These are phyloP conservation scores for Pseudocercospora musae DNA, from an alignment of 2,329 filamentous ascomycete species.

Conservation along the genomic window DNA sequence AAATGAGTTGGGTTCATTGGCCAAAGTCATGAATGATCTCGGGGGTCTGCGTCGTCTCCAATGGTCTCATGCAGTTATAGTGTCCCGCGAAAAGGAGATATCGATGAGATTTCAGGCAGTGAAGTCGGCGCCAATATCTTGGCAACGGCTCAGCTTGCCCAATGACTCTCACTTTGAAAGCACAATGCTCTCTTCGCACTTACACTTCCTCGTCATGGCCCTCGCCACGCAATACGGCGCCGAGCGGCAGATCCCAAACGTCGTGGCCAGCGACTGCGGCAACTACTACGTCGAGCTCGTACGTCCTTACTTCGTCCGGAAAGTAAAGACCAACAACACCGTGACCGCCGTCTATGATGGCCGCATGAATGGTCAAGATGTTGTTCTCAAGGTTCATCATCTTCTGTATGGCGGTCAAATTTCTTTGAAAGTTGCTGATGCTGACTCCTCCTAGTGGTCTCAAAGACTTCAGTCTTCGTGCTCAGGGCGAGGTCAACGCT, in stretches of 20 bases:
- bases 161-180: background rate
- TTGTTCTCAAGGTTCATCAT: conserved; percentile 6
- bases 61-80: background rate
- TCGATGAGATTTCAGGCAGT: background rate
- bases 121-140: background rate
- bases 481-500: background rate
- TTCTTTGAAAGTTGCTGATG: background rate
- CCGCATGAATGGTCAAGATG: background rate
- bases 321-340: background rate
- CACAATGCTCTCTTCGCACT: background rate
- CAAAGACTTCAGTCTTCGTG: background rate
- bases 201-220: background rate
- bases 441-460: background rate
- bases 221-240: background rate
- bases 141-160: background rate
- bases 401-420: background rate
- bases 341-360: background rate
- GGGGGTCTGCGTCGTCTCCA: background rate
- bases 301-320: background rate
- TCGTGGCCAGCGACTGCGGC: background rate
- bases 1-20: too few relatives aligned
- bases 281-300: background rate
- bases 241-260: background rate
- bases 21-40: too few relatives aligned
- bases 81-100: background rate